These are phyloP conservation scores for Beauveria varroae DNA, from an alignment of 2,329 filamentous ascomycete genomes.

Conservation along the genomic window DNA sequence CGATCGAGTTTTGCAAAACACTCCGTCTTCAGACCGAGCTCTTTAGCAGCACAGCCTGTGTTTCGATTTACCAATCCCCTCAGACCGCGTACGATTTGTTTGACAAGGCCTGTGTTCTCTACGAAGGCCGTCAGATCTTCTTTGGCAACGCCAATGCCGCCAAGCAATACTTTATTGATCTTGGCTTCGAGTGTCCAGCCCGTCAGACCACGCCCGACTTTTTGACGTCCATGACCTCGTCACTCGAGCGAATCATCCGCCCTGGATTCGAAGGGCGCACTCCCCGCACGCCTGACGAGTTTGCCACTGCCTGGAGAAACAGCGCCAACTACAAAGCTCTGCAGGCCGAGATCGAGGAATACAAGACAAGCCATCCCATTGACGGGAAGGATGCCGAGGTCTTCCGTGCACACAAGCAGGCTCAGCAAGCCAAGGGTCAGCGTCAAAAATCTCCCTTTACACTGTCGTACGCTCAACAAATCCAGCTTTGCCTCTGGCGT, in stretches of 20 bases:
- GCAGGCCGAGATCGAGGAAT: conserved; percentile 47
- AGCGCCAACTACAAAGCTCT: conserved; percentile 43
- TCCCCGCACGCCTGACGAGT: conserved; percentile 55
- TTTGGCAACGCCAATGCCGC: conserved; percentile 54
- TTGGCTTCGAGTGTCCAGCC: conserved; percentile 60
- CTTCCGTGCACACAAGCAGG: conserved; percentile 47
- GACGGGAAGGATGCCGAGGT: conserved; percentile 47
- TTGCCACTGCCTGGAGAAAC: conserved; percentile 50
- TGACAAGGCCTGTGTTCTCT: conserved; percentile 51
- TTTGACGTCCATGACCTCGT: conserved; percentile 61
- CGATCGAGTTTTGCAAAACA: conserved; percentile 67
- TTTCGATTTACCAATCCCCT: conserved; percentile 68
- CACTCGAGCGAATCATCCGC: conserved; percentile 47
- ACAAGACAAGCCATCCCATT: conserved; percentile 46
- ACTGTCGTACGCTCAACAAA: conserved; percentile 67
- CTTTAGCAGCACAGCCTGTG: conserved; percentile 56
- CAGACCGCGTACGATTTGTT: conserved; percentile 58
- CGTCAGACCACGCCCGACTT: conserved; percentile 66
- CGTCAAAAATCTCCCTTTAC: conserved; percentile 74
- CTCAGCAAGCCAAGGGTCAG: conserved; percentile 49
- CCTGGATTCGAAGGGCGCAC: conserved; percentile 48
- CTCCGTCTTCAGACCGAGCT: conserved; percentile 61
- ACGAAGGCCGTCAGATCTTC: conserved; percentile 55
- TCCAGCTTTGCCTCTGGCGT: conserved; percentile 72
- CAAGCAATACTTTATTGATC: conserved; percentile 56